These are phyloP conservation scores for Ceratobasidium papillatum DNA, from an alignment of 1,284 basidiomycete species.

Conservation along the genomic window DNA sequence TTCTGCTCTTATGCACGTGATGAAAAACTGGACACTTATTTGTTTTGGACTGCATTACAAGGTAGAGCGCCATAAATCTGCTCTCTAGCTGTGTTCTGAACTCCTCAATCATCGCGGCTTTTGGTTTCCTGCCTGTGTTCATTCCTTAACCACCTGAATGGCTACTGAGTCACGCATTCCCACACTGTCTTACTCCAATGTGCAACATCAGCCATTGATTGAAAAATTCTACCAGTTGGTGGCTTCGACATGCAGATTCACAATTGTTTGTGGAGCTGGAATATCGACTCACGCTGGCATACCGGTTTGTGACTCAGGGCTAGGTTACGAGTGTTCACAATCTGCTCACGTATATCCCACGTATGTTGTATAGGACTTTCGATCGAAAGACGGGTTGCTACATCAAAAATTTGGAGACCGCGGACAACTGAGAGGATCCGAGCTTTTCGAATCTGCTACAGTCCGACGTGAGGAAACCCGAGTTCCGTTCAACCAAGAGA, in stretches of 20 bases:
- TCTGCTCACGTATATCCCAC: no score
- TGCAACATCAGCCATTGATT: not conserved
- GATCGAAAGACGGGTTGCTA: not conserved
- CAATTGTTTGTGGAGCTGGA: constrained; percentile 14
- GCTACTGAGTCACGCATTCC: not conserved
- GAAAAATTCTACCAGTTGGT: not conserved
- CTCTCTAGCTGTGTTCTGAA: no score
- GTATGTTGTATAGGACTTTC: not conserved
- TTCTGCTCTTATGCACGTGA: no score
- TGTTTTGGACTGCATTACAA: no score
- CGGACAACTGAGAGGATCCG: not conserved
- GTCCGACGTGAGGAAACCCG: not conserved
- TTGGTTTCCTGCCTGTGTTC: no score
- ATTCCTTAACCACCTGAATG: not conserved
- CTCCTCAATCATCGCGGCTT: no score
- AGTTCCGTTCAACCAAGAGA: not conserved
- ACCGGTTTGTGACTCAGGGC: not conserved
- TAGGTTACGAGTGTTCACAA: not conserved
- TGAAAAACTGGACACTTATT: no score
- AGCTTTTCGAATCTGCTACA: constrained; percentile 3
- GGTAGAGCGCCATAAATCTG: no score
- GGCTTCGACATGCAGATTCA: not conserved
- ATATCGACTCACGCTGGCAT: constrained; percentile 14
- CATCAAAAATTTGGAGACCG: not conserved
- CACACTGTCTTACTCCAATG: not conserved